phyloP scores from a whole-genome alignment of 768 basidiomycete species.

The Paxillus rubicundulus region DNA sequence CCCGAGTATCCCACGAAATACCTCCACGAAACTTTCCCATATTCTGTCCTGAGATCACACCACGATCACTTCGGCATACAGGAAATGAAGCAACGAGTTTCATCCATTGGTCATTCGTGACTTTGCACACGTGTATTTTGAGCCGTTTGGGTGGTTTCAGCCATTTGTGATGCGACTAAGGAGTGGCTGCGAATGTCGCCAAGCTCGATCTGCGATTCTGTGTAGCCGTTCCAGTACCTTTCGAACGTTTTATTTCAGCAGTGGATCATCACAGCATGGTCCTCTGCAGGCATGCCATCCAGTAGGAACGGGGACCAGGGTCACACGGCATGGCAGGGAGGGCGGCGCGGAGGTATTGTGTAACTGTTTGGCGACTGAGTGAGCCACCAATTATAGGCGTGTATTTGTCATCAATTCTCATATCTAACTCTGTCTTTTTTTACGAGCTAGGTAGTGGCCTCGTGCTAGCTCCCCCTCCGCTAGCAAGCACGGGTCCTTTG shows the following conservation, averaged over 20 bases:
- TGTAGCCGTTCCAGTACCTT: conserved; percentile 2
- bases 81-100: conserved; percentile 16
- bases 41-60: conserved; percentile 9
- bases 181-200: not conserved
- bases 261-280: conserved; percentile 13
- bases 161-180: not conserved
- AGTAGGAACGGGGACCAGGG: conserved; percentile 12
- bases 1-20: conserved; percentile 15
- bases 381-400: conserved; percentile 12
- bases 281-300: conserved; percentile 12
- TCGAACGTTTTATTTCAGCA: conserved; percentile 4
- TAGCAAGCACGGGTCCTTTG: conserved; percentile 17
- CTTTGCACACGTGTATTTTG: not conserved
- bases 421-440: conserved; percentile 22
- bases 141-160: not conserved
- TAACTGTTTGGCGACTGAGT: conserved; percentile 16
- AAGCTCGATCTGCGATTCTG: conserved; percentile 6
- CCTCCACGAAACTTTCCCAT: conserved; percentile 11
- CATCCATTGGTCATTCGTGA: conserved; percentile 1
- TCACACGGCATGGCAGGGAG: conserved; percentile 16
- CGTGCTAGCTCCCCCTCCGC: conserved; percentile 21
- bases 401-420: conserved; percentile 28
- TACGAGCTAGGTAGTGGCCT: conserved; percentile 18
- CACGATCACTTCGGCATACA: conserved; percentile 10
- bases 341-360: conserved; percentile 8